A percentile compares a stretch with the other conserved stretches of the same genome.
Conservation (phyloP, 106 monocot genomes). For the Dactylorhiza incarnata region DNA sequence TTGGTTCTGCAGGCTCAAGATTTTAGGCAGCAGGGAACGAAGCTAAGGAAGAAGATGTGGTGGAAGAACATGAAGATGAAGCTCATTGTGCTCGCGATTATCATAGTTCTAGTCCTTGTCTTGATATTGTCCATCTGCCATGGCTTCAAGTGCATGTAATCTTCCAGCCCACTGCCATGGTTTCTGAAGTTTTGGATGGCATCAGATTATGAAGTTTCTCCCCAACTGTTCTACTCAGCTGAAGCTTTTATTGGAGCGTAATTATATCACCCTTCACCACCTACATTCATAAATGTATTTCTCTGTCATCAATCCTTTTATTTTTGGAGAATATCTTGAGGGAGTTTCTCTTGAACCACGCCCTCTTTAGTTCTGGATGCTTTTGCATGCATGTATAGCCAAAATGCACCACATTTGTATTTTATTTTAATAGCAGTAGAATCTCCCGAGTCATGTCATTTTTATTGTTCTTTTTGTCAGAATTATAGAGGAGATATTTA, state of each 20-base stretch:
- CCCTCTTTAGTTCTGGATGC: too few species aligned
- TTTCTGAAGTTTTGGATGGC: background rate
- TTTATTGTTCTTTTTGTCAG: too few species aligned
- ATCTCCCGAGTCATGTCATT: too few species aligned
- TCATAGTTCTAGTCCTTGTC: conserved; percentile 58
- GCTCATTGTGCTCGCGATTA: conserved; percentile 64
- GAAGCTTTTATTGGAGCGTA: background rate
- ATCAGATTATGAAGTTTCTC: background rate
- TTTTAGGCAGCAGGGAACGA: conserved; percentile 49
- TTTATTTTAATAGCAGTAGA: too few species aligned
- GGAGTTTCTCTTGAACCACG: too few species aligned
- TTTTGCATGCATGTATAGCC: too few species aligned
- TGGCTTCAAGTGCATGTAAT: conserved; percentile 51
- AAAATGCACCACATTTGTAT: too few species aligned
- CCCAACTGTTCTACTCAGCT: background rate
- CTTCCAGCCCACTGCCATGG: background rate
- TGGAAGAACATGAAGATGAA: conserved; percentile 80
- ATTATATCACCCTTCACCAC: background rate
- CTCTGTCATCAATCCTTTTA: too few species aligned
- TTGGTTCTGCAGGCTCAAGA: conserved; percentile 57
- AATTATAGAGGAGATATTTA: too few species aligned
- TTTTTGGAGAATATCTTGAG: too few species aligned
- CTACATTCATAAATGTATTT: too few species aligned
- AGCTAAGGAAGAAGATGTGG: conserved; percentile 70
- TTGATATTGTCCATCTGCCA: conserved; percentile 64